These are phyloP conservation scores for Fraxinus sp. DNA, from an alignment of 305 asterid genomes.

Conservation along the genomic window DNA sequence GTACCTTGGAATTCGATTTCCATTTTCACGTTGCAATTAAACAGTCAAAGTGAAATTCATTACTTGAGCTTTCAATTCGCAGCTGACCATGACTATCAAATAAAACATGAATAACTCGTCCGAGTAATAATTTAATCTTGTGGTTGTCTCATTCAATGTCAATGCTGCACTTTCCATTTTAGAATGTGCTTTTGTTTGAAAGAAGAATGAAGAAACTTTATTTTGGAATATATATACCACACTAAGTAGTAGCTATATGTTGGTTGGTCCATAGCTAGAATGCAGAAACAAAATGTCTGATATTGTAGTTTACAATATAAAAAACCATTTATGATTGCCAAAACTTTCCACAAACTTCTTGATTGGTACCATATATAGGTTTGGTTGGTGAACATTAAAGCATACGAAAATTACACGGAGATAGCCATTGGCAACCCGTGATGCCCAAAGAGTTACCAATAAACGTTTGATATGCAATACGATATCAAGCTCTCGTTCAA, in stretches of 20 bases:
- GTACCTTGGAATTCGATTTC: no score
- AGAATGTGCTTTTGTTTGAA: no score
- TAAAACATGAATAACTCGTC: neutral
- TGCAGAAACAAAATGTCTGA: neutral
- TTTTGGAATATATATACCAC: no score
- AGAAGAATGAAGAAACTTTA: no score
- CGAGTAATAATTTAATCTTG: neutral
- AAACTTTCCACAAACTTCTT: neutral
- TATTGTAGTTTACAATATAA: neutral
- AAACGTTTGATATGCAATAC: neutral
- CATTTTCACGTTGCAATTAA: no score
- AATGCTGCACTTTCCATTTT: neutral
- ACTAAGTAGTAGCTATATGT: neutral
- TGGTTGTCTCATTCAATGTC: neutral
- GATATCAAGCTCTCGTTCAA: neutral
- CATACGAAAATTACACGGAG: neutral
- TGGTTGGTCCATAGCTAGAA: neutral
- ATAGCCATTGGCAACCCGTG: neutral
- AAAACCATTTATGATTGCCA: neutral
- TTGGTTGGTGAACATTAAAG: neutral
- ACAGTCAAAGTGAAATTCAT: no score
- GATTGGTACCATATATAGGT: neutral
- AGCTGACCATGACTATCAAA: no score
- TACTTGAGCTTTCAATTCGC: no score
- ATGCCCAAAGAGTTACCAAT: neutral